Percentiles rank a stretch among this genome's conserved stretches.
Conservation (phyloP, 2,329 filamentous ascomycete species). For the Dothistroma pini region DNA sequence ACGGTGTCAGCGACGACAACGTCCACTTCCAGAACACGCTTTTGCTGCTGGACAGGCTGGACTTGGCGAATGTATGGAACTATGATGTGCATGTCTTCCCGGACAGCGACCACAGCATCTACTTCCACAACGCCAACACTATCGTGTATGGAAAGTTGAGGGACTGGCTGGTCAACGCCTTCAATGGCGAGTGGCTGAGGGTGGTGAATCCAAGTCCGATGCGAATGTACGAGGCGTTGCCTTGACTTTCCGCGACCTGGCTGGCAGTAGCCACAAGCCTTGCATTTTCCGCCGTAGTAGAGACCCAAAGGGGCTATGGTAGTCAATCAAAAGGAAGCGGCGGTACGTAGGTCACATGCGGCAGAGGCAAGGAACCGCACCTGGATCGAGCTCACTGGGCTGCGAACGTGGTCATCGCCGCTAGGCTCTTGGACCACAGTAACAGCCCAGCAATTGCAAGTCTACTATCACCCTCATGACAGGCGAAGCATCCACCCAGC, state of each 20-base stretch:
- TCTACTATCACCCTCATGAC: too few species aligned
- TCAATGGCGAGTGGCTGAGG: constrained; percentile 89
- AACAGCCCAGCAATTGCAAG: too few species aligned
- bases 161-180: constrained; percentile 94
- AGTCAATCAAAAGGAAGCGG: too few species aligned
- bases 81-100: constrained; percentile 97
- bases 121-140: constrained; percentile 85
- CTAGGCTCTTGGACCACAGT: too few species aligned
- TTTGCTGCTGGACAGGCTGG: constrained; percentile 78
- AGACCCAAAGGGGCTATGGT: not conserved
- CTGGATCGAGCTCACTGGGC: too few species aligned
- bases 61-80: constrained; percentile 77
- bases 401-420: too few species aligned
- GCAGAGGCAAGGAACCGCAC: too few species aligned
- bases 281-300: not conserved
- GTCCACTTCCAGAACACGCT: constrained; percentile 96
- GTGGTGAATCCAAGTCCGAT: constrained; percentile 52
- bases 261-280: not conserved
- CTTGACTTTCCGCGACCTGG: not conserved
- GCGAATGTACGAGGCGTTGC: constrained; percentile 10
- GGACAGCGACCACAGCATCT: constrained; percentile 92
- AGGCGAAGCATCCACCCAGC: too few species aligned
- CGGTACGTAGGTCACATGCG: too few species aligned
- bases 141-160: constrained; percentile 88
- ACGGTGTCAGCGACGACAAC: constrained; percentile 95